Percentiles rank a stretch among this genome's conserved stretches.
These are phyloP conservation scores for Mucor irregularis DNA, from an alignment of 371 early-diverging fungal genomes.

Conservation along the genomic window DNA sequence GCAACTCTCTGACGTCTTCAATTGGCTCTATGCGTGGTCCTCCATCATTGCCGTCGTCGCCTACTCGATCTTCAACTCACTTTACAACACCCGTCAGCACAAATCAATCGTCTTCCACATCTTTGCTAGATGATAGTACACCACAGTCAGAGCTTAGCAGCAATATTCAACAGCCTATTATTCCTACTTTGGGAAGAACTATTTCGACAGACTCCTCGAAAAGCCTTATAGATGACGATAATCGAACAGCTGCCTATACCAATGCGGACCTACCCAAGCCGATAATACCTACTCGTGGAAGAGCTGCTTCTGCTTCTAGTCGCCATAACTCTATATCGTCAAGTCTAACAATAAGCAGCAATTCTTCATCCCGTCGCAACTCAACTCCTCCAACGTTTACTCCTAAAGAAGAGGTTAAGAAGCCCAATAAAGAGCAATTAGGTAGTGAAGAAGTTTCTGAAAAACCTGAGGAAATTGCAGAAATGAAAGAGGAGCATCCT, in stretches of 20 bases:
- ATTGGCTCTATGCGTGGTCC: neutral
- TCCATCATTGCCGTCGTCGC: neutral
- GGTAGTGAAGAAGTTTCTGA: neutral
- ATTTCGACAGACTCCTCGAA: too few species aligned
- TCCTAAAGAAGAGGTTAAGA: neutral
- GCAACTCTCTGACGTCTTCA: neutral
- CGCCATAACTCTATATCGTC: neutral
- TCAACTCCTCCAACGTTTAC: conserved; percentile 8
- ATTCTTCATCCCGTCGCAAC: conserved; percentile 13
- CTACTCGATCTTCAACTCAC: neutral
- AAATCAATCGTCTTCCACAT: neutral
- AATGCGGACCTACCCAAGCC: neutral
- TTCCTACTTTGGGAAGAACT: too few species aligned
- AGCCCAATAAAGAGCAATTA: too few species aligned
- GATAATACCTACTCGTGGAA: conserved; percentile 3
- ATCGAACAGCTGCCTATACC: too few species aligned
- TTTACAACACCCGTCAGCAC: neutral
- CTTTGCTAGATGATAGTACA: too few species aligned
- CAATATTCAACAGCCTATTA: too few species aligned
- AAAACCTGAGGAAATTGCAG: neutral
- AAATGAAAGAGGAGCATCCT: too few species aligned
- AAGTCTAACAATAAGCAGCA: neutral
- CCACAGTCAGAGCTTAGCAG: too few species aligned
- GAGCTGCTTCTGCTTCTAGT: conserved; percentile 3
- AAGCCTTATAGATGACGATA: too few species aligned